Evolutionary conservation across 2,329 filamentous ascomycete genomes (phyloP).

Genomic region (Penicillium sp.): DNA sequence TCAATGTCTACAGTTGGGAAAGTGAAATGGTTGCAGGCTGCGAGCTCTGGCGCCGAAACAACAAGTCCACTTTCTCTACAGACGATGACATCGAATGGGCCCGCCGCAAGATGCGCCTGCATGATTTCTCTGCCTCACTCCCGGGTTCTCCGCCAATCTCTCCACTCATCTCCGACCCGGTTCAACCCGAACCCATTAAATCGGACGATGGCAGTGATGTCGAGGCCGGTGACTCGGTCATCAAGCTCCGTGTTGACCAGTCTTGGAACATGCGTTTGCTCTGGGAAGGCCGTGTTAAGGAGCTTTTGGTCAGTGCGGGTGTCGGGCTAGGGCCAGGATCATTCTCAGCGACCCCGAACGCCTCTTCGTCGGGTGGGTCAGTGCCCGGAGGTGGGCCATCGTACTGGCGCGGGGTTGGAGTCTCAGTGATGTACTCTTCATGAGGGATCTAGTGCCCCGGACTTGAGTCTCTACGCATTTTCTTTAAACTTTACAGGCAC

Average conservation of each 20-base stretch:
- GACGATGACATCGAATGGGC: constrained; percentile 47
- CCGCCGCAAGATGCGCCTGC: constrained; percentile 37
- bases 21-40: constrained; percentile 88
- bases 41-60: constrained; percentile 78
- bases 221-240: constrained; percentile 76
- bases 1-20: constrained; percentile 98
- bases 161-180: constrained; percentile 18
- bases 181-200: constrained; percentile 11
- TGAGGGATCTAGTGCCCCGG: constrained; percentile 18
- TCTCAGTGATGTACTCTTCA: constrained; percentile 45
- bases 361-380: constrained; percentile 25
- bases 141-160: constrained; percentile 17
- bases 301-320: constrained; percentile 86
- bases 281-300: constrained; percentile 93
- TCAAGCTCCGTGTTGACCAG: constrained; percentile 89
- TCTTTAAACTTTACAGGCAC: neutral
- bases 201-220: constrained; percentile 37
- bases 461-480: neutral
- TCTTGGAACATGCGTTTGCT: constrained; percentile 80
- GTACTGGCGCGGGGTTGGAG: constrained; percentile 44
- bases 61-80: constrained; percentile 32
- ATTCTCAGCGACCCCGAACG: constrained; percentile 31
- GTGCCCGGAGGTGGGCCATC: constrained; percentile 31
- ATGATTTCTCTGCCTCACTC: constrained; percentile 24
- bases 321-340: constrained; percentile 70